Percentiles rank a stretch among this genome's conserved stretches.
These are phyloP conservation scores for Neopestalotiopsis sp. DNA, from an alignment of 2,329 filamentous ascomycete species.

Conservation along the genomic window DNA sequence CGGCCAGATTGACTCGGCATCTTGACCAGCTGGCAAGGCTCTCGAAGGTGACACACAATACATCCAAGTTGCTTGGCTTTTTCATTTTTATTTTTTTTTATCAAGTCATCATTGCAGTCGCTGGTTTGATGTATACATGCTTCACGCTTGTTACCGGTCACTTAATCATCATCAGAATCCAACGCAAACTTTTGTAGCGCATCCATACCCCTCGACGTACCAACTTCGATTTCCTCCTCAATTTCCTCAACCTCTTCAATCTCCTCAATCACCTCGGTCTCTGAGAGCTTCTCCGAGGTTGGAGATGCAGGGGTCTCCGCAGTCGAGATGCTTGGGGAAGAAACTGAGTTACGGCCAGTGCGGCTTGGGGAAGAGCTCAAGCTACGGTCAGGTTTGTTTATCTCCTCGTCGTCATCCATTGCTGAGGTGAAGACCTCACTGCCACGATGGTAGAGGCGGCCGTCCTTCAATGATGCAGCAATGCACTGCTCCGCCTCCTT, in stretches of 20 bases:
- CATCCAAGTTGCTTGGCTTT: no score
- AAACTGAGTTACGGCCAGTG: neutral
- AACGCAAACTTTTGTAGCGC: neutral
- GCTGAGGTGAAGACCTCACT: conserved; percentile 26
- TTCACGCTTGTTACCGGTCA: neutral
- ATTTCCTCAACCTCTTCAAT: conserved; percentile 7
- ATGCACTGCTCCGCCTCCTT: neutral
- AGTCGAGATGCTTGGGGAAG: neutral
- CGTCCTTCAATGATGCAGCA: neutral
- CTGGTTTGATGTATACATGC: neutral
- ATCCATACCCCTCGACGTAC: neutral
- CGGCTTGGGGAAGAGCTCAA: no score
- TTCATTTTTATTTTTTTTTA: no score
- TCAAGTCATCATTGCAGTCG: no score
- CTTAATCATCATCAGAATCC: neutral
- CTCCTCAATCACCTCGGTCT: conserved; percentile 14
- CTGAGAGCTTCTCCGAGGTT: neutral
- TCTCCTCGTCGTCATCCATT: neutral
- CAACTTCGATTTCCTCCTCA: conserved; percentile 3
- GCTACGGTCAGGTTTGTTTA: neutral
- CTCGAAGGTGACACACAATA: no score
- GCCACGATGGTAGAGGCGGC: conserved; percentile 10
- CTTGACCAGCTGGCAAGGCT: no score
- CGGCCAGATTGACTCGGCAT: no score
- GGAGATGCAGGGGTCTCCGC: neutral